Evolutionary conservation across 768 basidiomycete genomes (phyloP).

Genomic region (Mycena metata): DNA sequence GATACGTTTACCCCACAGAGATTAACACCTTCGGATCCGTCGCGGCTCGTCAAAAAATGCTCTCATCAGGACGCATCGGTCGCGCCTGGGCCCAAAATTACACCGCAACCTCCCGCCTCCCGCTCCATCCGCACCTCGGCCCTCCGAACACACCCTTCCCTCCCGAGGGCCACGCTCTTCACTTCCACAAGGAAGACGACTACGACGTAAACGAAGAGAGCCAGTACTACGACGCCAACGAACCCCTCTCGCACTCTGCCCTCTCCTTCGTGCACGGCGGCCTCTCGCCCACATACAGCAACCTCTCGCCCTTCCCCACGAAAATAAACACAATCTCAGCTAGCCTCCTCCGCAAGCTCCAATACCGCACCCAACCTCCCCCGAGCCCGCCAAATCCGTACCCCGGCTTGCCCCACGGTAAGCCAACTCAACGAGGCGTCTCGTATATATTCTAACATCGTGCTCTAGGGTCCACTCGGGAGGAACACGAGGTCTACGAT

Average conservation of each 20-base stretch:
- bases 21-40: constrained; percentile 86
- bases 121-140: constrained; percentile 80
- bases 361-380: constrained; percentile 72
- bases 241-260: constrained; percentile 80
- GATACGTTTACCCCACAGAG: constrained; percentile 89
- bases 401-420: constrained; percentile 73
- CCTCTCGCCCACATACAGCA: constrained; percentile 79
- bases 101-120: constrained; percentile 83
- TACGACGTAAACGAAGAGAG: constrained; percentile 36
- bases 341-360: constrained; percentile 79
- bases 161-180: constrained; percentile 48
- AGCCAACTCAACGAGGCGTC: constrained; percentile 23
- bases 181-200: constrained; percentile 48
- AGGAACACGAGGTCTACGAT: constrained; percentile 81
- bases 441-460: constrained; percentile 39
- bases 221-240: constrained; percentile 49
- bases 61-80: constrained; percentile 84
- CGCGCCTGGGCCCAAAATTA: constrained; percentile 90
- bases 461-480: constrained; percentile 64
- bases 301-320: constrained; percentile 86
- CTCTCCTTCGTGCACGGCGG: constrained; percentile 96
- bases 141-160: constrained; percentile 75
- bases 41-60: constrained; percentile 76
- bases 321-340: constrained; percentile 83
- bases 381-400: constrained; percentile 88